A percentile compares a stretch with the other conserved stretches of the same genome.
These are phyloP conservation scores for Geotrichum siamense DNA, from an alignment of 1,139 yeast genomes.

Conservation along the genomic window DNA sequence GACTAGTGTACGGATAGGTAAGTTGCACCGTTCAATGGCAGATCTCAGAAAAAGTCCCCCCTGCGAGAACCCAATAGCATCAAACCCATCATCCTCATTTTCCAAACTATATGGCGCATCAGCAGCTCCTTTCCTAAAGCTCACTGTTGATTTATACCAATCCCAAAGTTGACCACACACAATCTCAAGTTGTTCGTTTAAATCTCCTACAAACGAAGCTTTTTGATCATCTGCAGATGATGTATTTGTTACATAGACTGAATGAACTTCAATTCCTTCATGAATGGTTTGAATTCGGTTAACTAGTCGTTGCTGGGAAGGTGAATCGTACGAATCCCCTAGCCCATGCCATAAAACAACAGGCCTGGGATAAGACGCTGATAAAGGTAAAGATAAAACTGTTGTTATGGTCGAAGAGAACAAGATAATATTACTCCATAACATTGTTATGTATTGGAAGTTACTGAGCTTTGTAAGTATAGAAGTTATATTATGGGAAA, in stretches of 20 bases:
- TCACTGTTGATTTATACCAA: background rate
- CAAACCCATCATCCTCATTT: slow-evolving; percentile 46
- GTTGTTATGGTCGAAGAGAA: no score
- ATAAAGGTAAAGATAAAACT: no score
- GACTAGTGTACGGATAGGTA: slow-evolving; percentile 46
- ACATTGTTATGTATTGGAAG: no score
- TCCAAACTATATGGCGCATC: background rate
- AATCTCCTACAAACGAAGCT: slow-evolving; percentile 25
- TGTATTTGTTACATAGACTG: slow-evolving; percentile 23
- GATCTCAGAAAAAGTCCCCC: slow-evolving; percentile 72
- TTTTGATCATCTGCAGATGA: slow-evolving; percentile 22
- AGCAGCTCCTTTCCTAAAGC: no score
- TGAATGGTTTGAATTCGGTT: slow-evolving; percentile 40
- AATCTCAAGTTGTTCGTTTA: slow-evolving; percentile 24
- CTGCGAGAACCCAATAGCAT: slow-evolving; percentile 75
- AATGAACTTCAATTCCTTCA: slow-evolving; percentile 49
- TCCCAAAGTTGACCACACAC: slow-evolving; percentile 41
- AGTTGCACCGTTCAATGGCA: slow-evolving; percentile 50
- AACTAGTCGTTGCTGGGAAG: slow-evolving; percentile 47
- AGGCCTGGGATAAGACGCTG: no score
- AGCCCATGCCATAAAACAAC: slow-evolving; percentile 81
- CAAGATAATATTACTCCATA: no score
- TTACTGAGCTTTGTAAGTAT: no score
- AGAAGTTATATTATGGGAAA: no score
- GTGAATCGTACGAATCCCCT: slow-evolving; percentile 66